Percentiles rank a stretch among this genome's conserved stretches.
These are phyloP conservation scores for Auricularia heimuer DNA, from an alignment of 768 basidiomycete genomes.

Conservation along the genomic window DNA sequence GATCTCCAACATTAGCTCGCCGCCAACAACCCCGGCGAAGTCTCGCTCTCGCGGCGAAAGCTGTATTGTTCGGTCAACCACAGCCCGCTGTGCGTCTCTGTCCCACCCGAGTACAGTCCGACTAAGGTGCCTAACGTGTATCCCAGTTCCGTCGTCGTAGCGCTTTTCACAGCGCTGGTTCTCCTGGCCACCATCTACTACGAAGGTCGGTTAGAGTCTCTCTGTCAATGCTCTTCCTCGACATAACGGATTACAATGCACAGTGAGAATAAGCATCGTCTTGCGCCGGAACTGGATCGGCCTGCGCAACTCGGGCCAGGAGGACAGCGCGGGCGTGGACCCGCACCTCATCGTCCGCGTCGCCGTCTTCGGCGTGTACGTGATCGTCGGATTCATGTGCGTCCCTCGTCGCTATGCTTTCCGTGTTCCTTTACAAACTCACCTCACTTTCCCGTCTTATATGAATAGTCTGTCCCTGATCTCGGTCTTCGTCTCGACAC, in stretches of 20 bases:
- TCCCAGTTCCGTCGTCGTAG: not conserved
- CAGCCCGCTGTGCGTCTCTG: not conserved
- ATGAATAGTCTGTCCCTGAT: not conserved
- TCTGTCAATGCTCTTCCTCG: too few species aligned
- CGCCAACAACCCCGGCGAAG: not conserved
- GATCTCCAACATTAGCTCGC: not conserved
- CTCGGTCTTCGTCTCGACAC: not conserved
- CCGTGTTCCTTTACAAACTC: too few species aligned
- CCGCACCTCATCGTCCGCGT: not conserved
- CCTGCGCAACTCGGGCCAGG: not conserved
- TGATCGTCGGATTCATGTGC: not conserved
- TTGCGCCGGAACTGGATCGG: not conserved
- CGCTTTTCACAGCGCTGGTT: not conserved
- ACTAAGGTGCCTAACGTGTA: too few species aligned
- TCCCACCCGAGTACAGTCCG: too few species aligned
- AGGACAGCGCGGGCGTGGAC: not conserved
- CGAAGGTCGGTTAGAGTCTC: not conserved
- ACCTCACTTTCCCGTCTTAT: not conserved
- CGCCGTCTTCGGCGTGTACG: not conserved
- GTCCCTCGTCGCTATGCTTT: not conserved
- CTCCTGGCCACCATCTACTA: not conserved
- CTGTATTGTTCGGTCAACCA: not conserved
- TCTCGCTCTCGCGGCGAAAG: not conserved
- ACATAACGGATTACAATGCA: too few species aligned
- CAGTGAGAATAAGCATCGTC: not conserved